These are phyloP conservation scores for Amesomyces nigricolor DNA, from an alignment of 2,329 filamentous ascomycete genomes.

Conservation along the genomic window DNA sequence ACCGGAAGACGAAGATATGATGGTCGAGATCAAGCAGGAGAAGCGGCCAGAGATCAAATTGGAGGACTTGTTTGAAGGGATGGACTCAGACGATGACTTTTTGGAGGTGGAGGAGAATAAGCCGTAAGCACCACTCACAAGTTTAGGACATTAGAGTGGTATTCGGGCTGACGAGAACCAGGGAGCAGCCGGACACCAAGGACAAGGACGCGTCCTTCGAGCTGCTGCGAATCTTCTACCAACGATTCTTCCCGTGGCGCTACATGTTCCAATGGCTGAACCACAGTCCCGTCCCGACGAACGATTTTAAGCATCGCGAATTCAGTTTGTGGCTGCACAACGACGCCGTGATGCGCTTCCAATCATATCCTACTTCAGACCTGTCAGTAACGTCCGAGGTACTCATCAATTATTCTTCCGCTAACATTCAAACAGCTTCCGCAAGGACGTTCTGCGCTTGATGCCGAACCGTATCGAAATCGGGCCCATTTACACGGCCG, in stretches of 20 bases:
- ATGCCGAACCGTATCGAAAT: slow-evolving; percentile 97
- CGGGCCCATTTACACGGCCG: slow-evolving; percentile 91
- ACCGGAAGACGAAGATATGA: not conserved
- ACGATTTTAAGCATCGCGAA: slow-evolving; percentile 88
- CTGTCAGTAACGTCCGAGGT: slow-evolving; percentile 35
- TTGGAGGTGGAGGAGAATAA: slow-evolving; percentile 31
- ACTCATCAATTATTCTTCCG: not conserved
- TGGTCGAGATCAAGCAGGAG: slow-evolving; percentile 12
- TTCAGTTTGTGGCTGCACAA: slow-evolving; percentile 94
- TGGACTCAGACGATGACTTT: slow-evolving; percentile 48
- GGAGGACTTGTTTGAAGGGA: slow-evolving; percentile 54
- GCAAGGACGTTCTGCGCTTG: slow-evolving; percentile 82
- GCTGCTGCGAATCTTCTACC: slow-evolving; percentile 89
- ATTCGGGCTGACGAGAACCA: slow-evolving; percentile 25
- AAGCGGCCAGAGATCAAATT: slow-evolving; percentile 39
- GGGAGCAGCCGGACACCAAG: slow-evolving; percentile 26
- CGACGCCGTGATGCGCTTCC: slow-evolving; percentile 88
- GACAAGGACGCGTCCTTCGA: slow-evolving; percentile 61
- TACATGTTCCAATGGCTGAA: slow-evolving; percentile 98
- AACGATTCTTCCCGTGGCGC: slow-evolving; percentile 90
- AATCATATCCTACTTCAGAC: slow-evolving; percentile 56
- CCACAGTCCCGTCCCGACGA: slow-evolving; percentile 77
- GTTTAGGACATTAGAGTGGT: too few relatives aligned
- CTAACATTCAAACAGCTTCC: slow-evolving; percentile 50
- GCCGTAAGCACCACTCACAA: slow-evolving; percentile 18